Evolutionary conservation across 257 asterid genomes (phyloP).

Genomic region (Solanum etuberosum): DNA sequence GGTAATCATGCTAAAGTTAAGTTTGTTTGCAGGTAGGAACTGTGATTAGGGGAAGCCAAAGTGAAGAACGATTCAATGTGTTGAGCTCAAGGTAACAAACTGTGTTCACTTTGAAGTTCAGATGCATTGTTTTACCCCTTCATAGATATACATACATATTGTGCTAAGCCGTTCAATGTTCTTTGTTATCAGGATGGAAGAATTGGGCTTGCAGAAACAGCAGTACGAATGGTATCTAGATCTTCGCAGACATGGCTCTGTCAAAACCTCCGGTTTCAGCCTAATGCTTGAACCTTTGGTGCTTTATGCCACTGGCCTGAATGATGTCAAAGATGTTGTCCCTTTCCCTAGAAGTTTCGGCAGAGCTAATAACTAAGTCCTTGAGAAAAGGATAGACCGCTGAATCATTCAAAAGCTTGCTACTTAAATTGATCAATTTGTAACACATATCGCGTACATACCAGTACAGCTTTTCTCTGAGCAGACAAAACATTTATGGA

Average conservation of each 20-base stretch:
- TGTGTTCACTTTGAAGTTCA: neutral
- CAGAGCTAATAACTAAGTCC: conserved; percentile 34
- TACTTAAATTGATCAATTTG: neutral
- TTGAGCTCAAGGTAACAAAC: conserved; percentile 46
- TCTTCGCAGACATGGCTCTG: conserved; percentile 63
- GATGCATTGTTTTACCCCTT: neutral
- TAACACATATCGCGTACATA: neutral
- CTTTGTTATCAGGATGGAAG: conserved; percentile 42
- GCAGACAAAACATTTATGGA: neutral
- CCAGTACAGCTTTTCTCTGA: neutral
- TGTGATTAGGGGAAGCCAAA: conserved; percentile 74
- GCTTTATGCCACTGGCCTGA: conserved; percentile 77
- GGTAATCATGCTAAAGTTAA: neutral
- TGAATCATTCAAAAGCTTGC: neutral
- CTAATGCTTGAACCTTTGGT: conserved; percentile 54
- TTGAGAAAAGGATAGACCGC: neutral
- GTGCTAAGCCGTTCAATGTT: neutral
- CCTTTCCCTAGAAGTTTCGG: conserved; percentile 79
- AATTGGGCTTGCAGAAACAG: conserved; percentile 39
- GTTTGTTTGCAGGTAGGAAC: conserved; percentile 48
- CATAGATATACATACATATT: neutral
- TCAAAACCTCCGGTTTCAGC: conserved; percentile 53
- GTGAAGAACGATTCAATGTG: conserved; percentile 53
- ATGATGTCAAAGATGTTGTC: conserved; percentile 69
- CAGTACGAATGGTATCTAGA: conserved; percentile 82